Evolutionary conservation across 1,139 yeast genomes (phyloP).

Genomic region (Insectozyma bohioensis): DNA sequence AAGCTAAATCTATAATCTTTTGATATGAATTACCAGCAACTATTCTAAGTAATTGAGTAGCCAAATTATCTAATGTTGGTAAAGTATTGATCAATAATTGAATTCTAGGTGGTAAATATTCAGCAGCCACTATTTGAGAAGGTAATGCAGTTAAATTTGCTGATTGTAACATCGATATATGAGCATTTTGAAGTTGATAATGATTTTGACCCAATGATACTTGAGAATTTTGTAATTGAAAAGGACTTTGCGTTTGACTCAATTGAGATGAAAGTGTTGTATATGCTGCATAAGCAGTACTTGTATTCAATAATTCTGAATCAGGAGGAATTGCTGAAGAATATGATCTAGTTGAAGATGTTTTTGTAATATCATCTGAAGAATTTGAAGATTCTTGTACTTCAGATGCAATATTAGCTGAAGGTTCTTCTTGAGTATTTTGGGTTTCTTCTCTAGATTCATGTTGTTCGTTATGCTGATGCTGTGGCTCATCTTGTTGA

Average conservation of each 20-base stretch:
- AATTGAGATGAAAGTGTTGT: constrained; percentile 39
- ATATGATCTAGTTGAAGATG: constrained; percentile 11
- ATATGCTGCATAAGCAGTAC: constrained; percentile 44
- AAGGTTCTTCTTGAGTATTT: too few species aligned
- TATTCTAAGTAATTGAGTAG: constrained; percentile 69
- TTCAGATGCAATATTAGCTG: too few species aligned
- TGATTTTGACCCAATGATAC: constrained; percentile 3
- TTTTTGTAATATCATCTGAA: constrained; percentile 1
- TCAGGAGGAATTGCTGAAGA: constrained; percentile 33
- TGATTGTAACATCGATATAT: constrained; percentile 7
- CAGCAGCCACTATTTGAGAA: constrained; percentile 54
- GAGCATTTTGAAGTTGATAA: constrained; percentile 3
- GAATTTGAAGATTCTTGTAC: background rate
- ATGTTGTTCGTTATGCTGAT: constrained; percentile 1
- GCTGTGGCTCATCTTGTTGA: constrained; percentile 1
- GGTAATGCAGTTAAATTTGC: constrained; percentile 63
- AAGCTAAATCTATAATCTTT: constrained; percentile 68
- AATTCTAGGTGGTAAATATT: constrained; percentile 55
- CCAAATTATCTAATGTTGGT: constrained; percentile 71
- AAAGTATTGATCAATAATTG: constrained; percentile 64
- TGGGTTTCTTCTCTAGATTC: background rate
- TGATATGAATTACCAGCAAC: constrained; percentile 73
- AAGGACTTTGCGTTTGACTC: constrained; percentile 3
- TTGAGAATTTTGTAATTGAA: constrained; percentile 3
- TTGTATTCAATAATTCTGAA: constrained; percentile 44